A percentile compares a stretch with the other conserved stretches of the same genome.
Conservation (phyloP, 2,329 filamentous ascomycete genomes). For the Dothistroma septosporum region DNA sequence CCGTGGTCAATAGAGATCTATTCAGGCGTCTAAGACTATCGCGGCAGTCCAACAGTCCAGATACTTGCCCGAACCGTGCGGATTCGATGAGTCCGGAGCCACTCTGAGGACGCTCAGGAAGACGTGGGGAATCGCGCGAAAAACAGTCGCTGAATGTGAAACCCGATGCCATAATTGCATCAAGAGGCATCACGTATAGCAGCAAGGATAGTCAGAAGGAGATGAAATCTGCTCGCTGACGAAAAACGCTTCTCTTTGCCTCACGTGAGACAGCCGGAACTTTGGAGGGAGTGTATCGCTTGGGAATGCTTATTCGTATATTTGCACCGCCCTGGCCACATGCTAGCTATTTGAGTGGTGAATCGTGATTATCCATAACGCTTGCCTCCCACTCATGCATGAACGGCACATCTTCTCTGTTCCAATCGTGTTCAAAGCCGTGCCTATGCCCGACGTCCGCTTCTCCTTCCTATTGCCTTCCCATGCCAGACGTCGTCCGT, state of each 20-base stretch:
- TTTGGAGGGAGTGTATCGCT: no score
- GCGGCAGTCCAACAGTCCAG: no score
- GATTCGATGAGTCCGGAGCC: neutral
- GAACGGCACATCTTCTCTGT: neutral
- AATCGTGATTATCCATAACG: neutral
- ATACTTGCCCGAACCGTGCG: no score
- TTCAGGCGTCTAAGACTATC: neutral
- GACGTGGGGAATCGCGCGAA: neutral
- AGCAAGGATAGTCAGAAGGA: neutral
- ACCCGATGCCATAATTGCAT: neutral
- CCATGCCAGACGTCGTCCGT: neutral
- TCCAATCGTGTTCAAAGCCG: no score
- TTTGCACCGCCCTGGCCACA: neutral
- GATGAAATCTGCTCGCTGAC: neutral
- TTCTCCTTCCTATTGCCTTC: neutral
- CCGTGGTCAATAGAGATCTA: neutral
- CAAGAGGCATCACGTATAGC: neutral
- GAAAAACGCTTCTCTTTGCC: neutral
- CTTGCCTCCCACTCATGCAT: neutral
- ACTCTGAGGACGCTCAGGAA: neutral
- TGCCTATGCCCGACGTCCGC: neutral
- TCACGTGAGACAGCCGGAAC: neutral
- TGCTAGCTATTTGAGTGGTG: neutral
- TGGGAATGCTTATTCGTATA: neutral
- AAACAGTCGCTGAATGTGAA: neutral